These are phyloP conservation scores for Diaporthe sp. DNA, from an alignment of 2,329 filamentous ascomycete species.

Conservation along the genomic window DNA sequence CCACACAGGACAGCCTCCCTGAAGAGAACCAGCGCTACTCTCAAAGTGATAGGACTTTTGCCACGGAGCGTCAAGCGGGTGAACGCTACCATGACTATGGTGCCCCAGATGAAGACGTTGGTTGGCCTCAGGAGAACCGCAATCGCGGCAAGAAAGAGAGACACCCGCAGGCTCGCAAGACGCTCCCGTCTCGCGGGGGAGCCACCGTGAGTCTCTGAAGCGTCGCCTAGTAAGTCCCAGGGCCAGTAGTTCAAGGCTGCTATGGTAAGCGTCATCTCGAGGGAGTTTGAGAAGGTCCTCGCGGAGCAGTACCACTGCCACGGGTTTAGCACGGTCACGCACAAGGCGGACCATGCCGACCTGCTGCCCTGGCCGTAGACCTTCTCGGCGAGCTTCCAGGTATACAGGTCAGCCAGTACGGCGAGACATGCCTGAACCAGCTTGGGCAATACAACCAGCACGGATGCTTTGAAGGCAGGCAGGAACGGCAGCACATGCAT, in stretches of 20 bases:
- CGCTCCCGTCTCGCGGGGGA: slow-evolving; percentile 31
- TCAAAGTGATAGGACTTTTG: slow-evolving; percentile 56
- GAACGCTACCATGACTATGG: slow-evolving; percentile 65
- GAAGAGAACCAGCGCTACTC: slow-evolving; percentile 65
- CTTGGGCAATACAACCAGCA: slow-evolving; percentile 81
- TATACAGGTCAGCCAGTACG: slow-evolving; percentile 85
- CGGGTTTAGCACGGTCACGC: slow-evolving; percentile 79
- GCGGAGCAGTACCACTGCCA: slow-evolving; percentile 99
- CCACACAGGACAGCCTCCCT: slow-evolving; percentile 76
- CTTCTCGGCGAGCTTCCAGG: slow-evolving; percentile 82
- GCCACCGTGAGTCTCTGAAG: slow-evolving; percentile 45
- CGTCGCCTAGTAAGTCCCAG: slow-evolving; percentile 75
- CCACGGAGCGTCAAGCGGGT: slow-evolving; percentile 55
- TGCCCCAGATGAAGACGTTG: slow-evolving; percentile 87
- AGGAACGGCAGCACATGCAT: slow-evolving; percentile 67
- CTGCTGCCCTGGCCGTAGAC: slow-evolving; percentile 77
- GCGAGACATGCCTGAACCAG: slow-evolving; percentile 82
- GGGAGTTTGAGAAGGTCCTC: slow-evolving; percentile 91
- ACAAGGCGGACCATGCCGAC: slow-evolving; percentile 76
- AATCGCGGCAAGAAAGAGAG: slow-evolving; percentile 80
- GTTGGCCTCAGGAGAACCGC: slow-evolving; percentile 92
- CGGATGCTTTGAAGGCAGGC: slow-evolving; percentile 69
- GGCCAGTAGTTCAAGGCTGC: slow-evolving; percentile 87
- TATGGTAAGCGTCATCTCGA: slow-evolving; percentile 90
- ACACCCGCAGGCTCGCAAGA: slow-evolving; percentile 65